Base-by-base conservation (phyloP, 129 eudicot genomes). In the Flaveria trinervia region DNA sequence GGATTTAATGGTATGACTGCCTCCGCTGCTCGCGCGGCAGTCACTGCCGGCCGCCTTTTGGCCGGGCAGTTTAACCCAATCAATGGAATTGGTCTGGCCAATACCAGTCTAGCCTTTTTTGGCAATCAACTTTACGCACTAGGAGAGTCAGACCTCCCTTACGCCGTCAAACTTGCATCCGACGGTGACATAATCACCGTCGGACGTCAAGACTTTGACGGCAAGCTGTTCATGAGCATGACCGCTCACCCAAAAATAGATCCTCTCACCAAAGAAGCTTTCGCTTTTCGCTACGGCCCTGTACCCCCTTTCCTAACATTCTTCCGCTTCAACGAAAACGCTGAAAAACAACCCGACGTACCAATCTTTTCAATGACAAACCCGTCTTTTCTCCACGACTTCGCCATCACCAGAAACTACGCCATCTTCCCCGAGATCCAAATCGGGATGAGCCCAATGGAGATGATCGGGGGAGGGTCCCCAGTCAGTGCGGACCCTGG, bases 321-420 rank as follows among this genome's bases (percentile, higher is more conserved):
- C 57, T 82, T 82, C 50, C 54, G 85, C 9, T 82, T 82, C 57
- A 52, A 77, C 48, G 12, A 77, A 71, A 77, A 57, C 59, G 85
- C 82, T 10, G 70, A 78, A 30, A 82, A 82, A 77, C 85, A 82
- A 82, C 13, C 57, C 44, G 85, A 82, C 20, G 71, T 82, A 54
- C 85, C 79, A 7, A 67, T 82, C 22, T 77, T 82, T 54, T 82
- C 85, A n/a, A 85, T 85, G 89, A 28, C 72, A 45, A 80, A 61
- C 45, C 85, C 89, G 2, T 82, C 87, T 0, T 80, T 86, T 49
- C 78, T 83, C 18, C 89, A 86, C 39, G 89, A 86, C 75, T 83
- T 86, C 15, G 89, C 86, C 14, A 68, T 86, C 80, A 79, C 87
- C 15, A 79, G 68, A 70, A 86, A 86, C 66, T 83, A 86, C 22